A percentile compares a stretch with the other conserved stretches of the same genome.
Conservation (phyloP, 345 rosid species). For the Lepidium didymum region DNA sequence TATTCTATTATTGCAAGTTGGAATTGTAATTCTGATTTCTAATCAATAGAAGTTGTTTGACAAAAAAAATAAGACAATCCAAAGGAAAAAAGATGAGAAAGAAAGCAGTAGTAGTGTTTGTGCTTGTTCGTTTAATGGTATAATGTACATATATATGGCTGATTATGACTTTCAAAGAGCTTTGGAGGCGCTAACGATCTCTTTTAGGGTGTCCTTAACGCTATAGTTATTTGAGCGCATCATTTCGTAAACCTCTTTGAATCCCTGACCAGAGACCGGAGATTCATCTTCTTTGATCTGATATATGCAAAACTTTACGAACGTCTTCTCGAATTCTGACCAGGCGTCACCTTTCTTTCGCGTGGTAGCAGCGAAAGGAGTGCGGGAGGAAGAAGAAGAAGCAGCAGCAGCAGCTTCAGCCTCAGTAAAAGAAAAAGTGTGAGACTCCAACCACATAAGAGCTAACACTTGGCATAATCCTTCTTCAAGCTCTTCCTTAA, state of each 20-base stretch:
- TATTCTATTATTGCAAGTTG: no score
- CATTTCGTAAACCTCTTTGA: slow-evolving; percentile 46
- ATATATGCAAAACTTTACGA: slow-evolving; percentile 58
- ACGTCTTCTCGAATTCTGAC: slow-evolving; percentile 44
- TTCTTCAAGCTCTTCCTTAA: not conserved
- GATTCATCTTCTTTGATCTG: slow-evolving; percentile 70
- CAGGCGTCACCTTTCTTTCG: slow-evolving; percentile 45
- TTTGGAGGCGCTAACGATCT: not conserved
- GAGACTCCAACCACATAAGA: no score
- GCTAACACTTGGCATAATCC: no score
- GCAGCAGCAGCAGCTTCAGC: slow-evolving; percentile 9
- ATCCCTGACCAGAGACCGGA: slow-evolving; percentile 60
- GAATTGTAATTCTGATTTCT: no score
- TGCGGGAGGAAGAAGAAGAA: slow-evolving; percentile 1
- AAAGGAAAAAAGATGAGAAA: not conserved
- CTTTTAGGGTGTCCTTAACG: slow-evolving; percentile 45
- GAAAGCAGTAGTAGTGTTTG: no score
- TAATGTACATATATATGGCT: not conserved
- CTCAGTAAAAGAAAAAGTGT: slow-evolving; percentile 35
- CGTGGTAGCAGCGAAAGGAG: slow-evolving; percentile 21
- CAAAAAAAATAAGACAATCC: slow-evolving; percentile 26
- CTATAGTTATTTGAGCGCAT: slow-evolving; percentile 47
- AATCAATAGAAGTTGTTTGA: no score
- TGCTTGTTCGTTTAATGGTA: no score
- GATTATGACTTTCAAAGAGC: no score